Percentiles rank a stretch among this genome's conserved stretches.
Conservation (phyloP, 2,329 filamentous ascomycete species). For the Venturiaceae sp. region DNA sequence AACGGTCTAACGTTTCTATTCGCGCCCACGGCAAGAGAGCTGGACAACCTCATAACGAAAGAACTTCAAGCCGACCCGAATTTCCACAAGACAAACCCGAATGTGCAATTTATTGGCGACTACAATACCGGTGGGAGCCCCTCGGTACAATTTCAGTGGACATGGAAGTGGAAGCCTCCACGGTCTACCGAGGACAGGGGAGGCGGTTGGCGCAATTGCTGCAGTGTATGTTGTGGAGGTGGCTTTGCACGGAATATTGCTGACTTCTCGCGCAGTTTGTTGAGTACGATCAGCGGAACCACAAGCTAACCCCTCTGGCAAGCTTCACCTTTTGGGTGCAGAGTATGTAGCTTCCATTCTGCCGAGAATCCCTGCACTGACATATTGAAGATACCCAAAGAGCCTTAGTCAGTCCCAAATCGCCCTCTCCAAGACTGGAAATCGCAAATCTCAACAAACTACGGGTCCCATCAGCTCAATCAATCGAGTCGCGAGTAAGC, state of each 20-base stretch:
- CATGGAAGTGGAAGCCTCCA: conserved; percentile 94
- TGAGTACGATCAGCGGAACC: conserved; percentile 90
- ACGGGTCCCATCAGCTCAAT: conserved; percentile 78
- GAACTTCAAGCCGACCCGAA: conserved; percentile 98
- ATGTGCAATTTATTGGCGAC: conserved; percentile 91
- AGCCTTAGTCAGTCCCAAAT: conserved; percentile 27
- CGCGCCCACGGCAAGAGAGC: conserved; percentile 72
- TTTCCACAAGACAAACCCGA: conserved; percentile 81
- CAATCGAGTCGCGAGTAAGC: conserved; percentile 73
- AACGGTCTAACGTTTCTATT: conserved; percentile 89
- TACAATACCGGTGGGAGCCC: conserved; percentile 74
- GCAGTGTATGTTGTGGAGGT: conserved; percentile 53
- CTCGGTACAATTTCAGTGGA: conserved; percentile 86
- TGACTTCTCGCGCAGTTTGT: conserved; percentile 56
- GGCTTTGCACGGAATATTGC: not conserved
- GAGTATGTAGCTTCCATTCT: conserved; percentile 40
- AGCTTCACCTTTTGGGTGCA: conserved; percentile 95
- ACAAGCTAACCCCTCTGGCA: conserved; percentile 77
- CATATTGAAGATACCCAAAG: conserved; percentile 23
- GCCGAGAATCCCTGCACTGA: not conserved
- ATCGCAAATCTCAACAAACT: conserved; percentile 65
- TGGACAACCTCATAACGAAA: conserved; percentile 87
- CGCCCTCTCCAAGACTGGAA: conserved; percentile 61
- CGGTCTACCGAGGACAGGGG: conserved; percentile 71
- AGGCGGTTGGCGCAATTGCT: conserved; percentile 91